Evolutionary conservation across 164 flowering plant genomes (phyloP).

Genomic region (Brasenia schreberi): DNA sequence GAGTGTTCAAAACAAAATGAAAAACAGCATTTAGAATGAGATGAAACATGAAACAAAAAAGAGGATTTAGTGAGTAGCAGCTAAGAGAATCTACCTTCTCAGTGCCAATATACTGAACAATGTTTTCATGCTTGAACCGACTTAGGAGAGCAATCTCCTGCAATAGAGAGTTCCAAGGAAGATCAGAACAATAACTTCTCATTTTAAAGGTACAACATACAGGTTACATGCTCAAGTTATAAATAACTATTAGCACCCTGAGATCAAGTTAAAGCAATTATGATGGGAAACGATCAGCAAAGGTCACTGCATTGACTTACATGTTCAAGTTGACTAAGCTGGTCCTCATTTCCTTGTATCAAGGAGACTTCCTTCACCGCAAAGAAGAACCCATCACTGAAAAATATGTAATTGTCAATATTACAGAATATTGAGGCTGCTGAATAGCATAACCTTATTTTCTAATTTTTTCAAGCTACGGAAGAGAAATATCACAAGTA

Average conservation of each 20-base stretch:
- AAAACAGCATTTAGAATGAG: neutral
- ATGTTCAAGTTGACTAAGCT: slow-evolving; percentile 84
- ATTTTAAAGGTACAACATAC: neutral
- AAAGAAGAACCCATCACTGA: slow-evolving; percentile 79
- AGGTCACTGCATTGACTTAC: slow-evolving; percentile 17
- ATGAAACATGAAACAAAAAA: neutral
- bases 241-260: neutral
- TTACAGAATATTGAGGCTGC: too few relatives aligned
- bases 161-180: neutral
- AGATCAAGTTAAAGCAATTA: neutral
- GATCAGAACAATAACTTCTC: neutral
- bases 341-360: slow-evolving; percentile 66
- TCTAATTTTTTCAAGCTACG: too few relatives aligned
- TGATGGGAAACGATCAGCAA: neutral
- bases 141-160: slow-evolving; percentile 91
- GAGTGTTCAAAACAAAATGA: neutral
- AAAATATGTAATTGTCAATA: slow-evolving; percentile 1
- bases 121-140: slow-evolving; percentile 84
- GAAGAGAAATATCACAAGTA: too few relatives aligned
- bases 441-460: too few relatives aligned
- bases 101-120: slow-evolving; percentile 84
- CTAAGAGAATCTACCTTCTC: slow-evolving; percentile 38
- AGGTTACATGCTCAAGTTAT: neutral
- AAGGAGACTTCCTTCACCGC: slow-evolving; percentile 91
- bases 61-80: neutral